A percentile compares a stretch with the other conserved stretches of the same genome.
Evolutionary conservation across 495 filamentous ascomycete species (phyloP).

Genomic region (Bryoglossum gracile): DNA sequence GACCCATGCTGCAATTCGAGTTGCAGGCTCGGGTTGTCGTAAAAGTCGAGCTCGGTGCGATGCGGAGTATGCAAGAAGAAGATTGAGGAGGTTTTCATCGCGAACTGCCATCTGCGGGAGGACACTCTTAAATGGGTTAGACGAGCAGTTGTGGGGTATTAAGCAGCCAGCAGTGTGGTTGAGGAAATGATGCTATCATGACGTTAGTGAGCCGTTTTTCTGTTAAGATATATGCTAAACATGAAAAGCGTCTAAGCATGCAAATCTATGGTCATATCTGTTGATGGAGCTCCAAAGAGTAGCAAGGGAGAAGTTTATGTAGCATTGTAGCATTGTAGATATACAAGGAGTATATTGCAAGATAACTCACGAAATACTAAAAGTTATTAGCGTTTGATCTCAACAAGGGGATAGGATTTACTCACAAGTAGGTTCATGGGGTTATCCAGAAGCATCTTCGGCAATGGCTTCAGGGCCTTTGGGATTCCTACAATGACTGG

Average conservation of each 20-base stretch:
- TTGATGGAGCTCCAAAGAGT: too few relatives aligned
- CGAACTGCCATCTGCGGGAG: slow-evolving; percentile 58
- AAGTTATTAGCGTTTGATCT: slow-evolving; percentile 2
- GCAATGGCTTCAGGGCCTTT: slow-evolving; percentile 54
- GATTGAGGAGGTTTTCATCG: slow-evolving; percentile 70
- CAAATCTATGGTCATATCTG: too few relatives aligned
- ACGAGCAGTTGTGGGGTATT: slow-evolving; percentile 66
- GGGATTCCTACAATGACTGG: slow-evolving; percentile 54
- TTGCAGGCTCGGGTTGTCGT: slow-evolving; percentile 65
- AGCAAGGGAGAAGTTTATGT: too few relatives aligned
- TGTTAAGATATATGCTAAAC: too few relatives aligned
- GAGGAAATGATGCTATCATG: slow-evolving; percentile 61
- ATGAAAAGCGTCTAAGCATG: slow-evolving; percentile 18
- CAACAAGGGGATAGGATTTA: slow-evolving; percentile 33
- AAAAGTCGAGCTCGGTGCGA: slow-evolving; percentile 74
- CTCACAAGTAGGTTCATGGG: slow-evolving; percentile 65
- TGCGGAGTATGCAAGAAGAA: slow-evolving; percentile 76
- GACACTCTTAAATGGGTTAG: slow-evolving; percentile 67
- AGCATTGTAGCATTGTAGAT: too few relatives aligned
- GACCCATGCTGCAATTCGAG: slow-evolving; percentile 72
- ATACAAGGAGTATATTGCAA: too few relatives aligned
- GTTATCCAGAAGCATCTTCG: slow-evolving; percentile 48
- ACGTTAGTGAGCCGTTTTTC: slow-evolving; percentile 3
- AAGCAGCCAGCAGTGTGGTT: slow-evolving; percentile 68
- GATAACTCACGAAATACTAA: slow-evolving; percentile 42